phyloP scores from a whole-genome alignment of 768 basidiomycete genomes.

The Russula sp. region DNA sequence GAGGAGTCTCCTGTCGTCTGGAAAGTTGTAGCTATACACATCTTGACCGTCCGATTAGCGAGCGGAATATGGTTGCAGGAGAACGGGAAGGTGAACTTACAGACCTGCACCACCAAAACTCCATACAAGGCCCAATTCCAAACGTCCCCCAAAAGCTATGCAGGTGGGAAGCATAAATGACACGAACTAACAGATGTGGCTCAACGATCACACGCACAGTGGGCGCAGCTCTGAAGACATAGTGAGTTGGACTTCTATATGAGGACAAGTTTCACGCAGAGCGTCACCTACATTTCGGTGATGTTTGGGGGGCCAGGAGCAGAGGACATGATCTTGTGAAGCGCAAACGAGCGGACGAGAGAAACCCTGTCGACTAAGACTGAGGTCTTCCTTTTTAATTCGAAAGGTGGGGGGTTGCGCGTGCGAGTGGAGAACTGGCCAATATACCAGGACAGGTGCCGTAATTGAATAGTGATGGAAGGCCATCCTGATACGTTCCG shows the following conservation, averaged over 20 bases:
- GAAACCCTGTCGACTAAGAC: not conserved
- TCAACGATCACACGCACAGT: not conserved
- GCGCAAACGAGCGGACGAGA: not conserved
- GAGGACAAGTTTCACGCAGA: not conserved
- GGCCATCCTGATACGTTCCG: not conserved
- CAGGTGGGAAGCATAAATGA: not conserved
- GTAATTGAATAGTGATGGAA: not conserved
- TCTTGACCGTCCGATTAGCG: not conserved
- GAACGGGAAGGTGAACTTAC: not conserved
- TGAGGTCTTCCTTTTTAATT: not conserved
- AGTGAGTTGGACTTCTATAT: not conserved
- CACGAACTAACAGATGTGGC: not conserved
- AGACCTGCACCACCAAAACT: conserved; percentile 2
- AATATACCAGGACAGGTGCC: not conserved
- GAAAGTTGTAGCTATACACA: conserved; percentile 12
- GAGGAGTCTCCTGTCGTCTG: not conserved
- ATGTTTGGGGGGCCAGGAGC: not conserved
- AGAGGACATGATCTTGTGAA: not conserved
- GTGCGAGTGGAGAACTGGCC: not conserved
- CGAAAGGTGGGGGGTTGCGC: not conserved
- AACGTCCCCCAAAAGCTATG: conserved; percentile 5
- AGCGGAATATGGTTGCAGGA: not conserved
- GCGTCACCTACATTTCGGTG: not conserved
- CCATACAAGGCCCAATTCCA: conserved; percentile 15
- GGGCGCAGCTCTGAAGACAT: not conserved